These are phyloP conservation scores for Rubia yunnanensis DNA, from an alignment of 257 asterid species.

Conservation along the genomic window DNA sequence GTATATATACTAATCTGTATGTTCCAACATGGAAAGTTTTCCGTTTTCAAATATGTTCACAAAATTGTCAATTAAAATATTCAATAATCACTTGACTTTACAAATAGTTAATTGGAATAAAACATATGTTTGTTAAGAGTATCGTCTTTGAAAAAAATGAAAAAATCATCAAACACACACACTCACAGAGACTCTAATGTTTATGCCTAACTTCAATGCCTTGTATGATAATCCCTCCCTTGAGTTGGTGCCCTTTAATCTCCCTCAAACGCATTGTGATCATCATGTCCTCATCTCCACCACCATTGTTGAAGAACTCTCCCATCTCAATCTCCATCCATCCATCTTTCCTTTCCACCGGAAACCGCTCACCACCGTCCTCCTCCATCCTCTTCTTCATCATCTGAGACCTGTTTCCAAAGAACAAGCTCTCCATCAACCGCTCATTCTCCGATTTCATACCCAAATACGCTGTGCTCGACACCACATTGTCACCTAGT, in stretches of 20 bases:
- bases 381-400: slow-evolving; percentile 17
- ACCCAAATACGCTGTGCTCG: slow-evolving; percentile 17
- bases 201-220: slow-evolving; percentile 73
- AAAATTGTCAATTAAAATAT: too few species aligned
- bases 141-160: too few species aligned
- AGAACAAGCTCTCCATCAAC: slow-evolving; percentile 18
- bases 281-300: slow-evolving; percentile 7
- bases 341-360: slow-evolving; percentile 25
- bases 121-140: too few species aligned
- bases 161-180: too few species aligned
- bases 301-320: slow-evolving; percentile 17
- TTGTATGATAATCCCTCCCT: slow-evolving; percentile 58
- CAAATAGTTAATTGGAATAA: too few species aligned
- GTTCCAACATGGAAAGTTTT: too few species aligned
- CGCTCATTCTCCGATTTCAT: slow-evolving; percentile 3
- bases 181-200: background rate
- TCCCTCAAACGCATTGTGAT: slow-evolving; percentile 50
- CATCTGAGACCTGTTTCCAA: slow-evolving; percentile 13
- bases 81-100: too few species aligned
- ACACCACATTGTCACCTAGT: background rate
- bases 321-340: slow-evolving; percentile 34
- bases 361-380: slow-evolving; percentile 2
- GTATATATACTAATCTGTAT: too few species aligned
- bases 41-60: too few species aligned
- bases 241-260: slow-evolving; percentile 50